Conservation (phyloP, 768 basidiomycete species). For the Macrocybe gigantea region DNA sequence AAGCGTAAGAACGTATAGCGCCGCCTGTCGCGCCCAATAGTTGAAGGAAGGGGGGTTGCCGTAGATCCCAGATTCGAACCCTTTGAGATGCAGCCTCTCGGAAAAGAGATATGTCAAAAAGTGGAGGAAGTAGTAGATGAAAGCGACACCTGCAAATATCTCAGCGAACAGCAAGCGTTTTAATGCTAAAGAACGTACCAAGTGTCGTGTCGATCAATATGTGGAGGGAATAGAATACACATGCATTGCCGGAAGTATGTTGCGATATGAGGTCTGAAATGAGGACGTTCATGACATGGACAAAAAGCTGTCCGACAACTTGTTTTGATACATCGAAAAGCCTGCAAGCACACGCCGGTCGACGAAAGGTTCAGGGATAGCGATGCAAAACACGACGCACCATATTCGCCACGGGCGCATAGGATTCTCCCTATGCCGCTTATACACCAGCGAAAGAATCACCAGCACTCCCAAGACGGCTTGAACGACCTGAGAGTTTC, state of each 20-base stretch:
- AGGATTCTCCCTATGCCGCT: constrained; percentile 80
- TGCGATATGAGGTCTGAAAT: constrained; percentile 74
- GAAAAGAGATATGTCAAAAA: constrained; percentile 58
- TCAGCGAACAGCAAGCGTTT: neutral
- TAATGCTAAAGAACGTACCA: constrained; percentile 40
- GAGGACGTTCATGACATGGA: constrained; percentile 74
- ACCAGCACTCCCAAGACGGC: constrained; percentile 87
- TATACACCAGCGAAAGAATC: constrained; percentile 80
- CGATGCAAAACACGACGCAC: constrained; percentile 31
- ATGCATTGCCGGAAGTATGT: constrained; percentile 73
- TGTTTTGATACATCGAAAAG: constrained; percentile 93
- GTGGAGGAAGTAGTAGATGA: constrained; percentile 73
- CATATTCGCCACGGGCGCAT: constrained; percentile 93
- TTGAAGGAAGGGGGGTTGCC: constrained; percentile 73
- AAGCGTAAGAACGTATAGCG: constrained; percentile 77
- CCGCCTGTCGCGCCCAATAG: constrained; percentile 73
- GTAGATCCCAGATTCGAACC: constrained; percentile 84
- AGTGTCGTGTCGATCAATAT: constrained; percentile 89
- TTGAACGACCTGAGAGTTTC: constrained; percentile 64
- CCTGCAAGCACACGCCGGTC: constrained; percentile 37
- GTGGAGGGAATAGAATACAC: constrained; percentile 89
- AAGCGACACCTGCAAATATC: constrained; percentile 57
- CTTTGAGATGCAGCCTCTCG: constrained; percentile 59
- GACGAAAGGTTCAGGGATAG: neutral
- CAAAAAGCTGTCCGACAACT: constrained; percentile 77